Base-by-base conservation (phyloP, 345 rosid genomes). In the Kernera saxatilis region DNA sequence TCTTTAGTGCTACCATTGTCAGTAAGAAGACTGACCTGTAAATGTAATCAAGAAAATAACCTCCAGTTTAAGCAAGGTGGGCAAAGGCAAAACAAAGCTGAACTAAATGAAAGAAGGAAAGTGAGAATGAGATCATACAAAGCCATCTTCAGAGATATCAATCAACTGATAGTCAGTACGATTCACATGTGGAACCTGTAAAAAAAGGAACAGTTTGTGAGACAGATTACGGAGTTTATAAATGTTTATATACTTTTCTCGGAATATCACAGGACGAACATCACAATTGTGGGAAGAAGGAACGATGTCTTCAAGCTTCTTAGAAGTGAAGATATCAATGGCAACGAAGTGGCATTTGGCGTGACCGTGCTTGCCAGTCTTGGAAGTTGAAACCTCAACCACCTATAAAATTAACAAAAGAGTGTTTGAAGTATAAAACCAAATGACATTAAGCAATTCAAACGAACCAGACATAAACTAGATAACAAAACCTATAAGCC, bases 261-360 rank as follows among this genome's bases (percentile, higher is more conserved):
- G 18, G 40, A 33, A 2, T 5, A 7, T n/a, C 32, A 14, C 3
- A 32, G 25, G 8, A 6, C 75, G 14, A 70, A 89, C 96, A 78
- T 90, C 96, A 83, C 87, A 87, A 44, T 90, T 87, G 85, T 90
- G 96, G 64, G 96, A 87, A 25, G 93, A 87, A 9, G 91, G 91
- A 49, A 90, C 96, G 15, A 90, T 90, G 82, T 90, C 96, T 73
- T 90, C 94, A 6, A 90, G 90, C 79, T 88, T 88, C 77, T 88
- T 90, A 26, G 86, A 87, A 18, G 76, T 90, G 85, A 90, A 90
- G 45, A 90, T 90, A 72, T 90, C 97, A 72, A 90, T 86, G 30
- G 75, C 94, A 21, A 90, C 94, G 64, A 90, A 88, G 77, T 90
- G 97, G 76, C 97, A 90, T 73, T 88, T 90, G 17, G 97, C 94